Evolutionary conservation across 2,329 filamentous ascomycete species (phyloP).

Genomic region (Fusarium sp.): DNA sequence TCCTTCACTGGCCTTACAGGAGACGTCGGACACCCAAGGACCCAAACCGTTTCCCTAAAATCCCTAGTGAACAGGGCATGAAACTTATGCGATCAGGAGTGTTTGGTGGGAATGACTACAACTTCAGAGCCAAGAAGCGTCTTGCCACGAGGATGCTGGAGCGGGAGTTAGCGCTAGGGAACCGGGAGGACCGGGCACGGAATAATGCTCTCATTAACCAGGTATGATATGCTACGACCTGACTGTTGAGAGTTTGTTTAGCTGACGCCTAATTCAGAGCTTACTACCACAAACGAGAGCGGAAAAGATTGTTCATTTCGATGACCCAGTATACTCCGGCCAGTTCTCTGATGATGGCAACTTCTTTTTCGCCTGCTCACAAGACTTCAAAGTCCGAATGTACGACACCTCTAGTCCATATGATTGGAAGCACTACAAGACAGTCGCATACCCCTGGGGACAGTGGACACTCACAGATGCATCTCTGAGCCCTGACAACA

Average conservation of each 20-base stretch:
- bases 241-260: background rate
- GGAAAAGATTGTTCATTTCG: constrained; percentile 90
- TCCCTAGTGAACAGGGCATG: constrained; percentile 82
- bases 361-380: constrained; percentile 93
- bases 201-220: constrained; percentile 77
- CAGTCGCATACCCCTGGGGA: constrained; percentile 84
- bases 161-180: constrained; percentile 82
- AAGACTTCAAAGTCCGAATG: constrained; percentile 95
- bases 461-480: constrained; percentile 98
- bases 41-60: constrained; percentile 78
- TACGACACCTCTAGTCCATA: constrained; percentile 98
- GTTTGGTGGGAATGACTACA: constrained; percentile 78
- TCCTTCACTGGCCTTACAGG: constrained; percentile 59
- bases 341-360: constrained; percentile 98
- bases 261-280: constrained; percentile 59
- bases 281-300: constrained; percentile 83
- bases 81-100: constrained; percentile 85
- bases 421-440: constrained; percentile 96
- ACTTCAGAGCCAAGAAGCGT: constrained; percentile 67
- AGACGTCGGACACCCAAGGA: constrained; percentile 60
- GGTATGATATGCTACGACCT: constrained; percentile 55
- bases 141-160: constrained; percentile 80
- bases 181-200: constrained; percentile 69
- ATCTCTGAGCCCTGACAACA: constrained; percentile 90
- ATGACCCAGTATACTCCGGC: constrained; percentile 89